phyloP scores from a whole-genome alignment of 2,329 filamentous ascomycete genomes.

The Ophiostoma sp. region DNA sequence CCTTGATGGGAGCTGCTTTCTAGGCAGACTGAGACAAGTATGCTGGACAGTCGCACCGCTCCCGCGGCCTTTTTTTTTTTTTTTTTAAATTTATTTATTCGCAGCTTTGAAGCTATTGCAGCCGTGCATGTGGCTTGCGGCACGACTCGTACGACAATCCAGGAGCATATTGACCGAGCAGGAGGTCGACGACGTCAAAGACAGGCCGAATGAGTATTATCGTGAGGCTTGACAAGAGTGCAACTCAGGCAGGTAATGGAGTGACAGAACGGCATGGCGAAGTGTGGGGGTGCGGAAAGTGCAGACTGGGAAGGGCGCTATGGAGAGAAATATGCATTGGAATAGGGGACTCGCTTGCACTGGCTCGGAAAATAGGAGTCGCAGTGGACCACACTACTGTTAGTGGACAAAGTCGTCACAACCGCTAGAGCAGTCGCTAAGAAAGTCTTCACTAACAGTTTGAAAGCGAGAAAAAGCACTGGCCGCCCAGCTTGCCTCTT shows the following conservation, averaged over 20 bases:
- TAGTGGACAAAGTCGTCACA: neutral
- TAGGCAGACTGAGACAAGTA: neutral
- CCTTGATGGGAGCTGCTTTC: neutral
- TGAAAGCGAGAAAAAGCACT: neutral
- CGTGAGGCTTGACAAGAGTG: neutral
- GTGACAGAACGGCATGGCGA: neutral
- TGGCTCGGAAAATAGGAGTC: neutral
- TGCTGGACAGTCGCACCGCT: neutral
- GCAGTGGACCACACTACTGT: neutral
- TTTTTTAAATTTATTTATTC: too few species aligned
- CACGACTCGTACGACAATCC: constrained; percentile 3
- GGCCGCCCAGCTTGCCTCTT: neutral
- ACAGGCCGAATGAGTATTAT: neutral
- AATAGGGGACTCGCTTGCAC: constrained; percentile 13
- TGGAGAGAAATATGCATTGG: neutral
- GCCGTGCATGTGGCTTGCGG: neutral
- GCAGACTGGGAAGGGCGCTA: neutral
- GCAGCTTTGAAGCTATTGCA: neutral
- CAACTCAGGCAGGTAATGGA: neutral
- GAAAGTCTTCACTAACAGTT: too few species aligned
- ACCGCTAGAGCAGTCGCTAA: constrained; percentile 1
- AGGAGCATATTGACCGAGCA: neutral
- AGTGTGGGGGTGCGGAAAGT: neutral
- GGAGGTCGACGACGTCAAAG: neutral
- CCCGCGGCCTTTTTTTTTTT: neutral